Evolutionary conservation across 768 basidiomycete genomes (phyloP), one percentile per base, ranked within the genome.

Genomic region (Collybia nuda): DNA sequence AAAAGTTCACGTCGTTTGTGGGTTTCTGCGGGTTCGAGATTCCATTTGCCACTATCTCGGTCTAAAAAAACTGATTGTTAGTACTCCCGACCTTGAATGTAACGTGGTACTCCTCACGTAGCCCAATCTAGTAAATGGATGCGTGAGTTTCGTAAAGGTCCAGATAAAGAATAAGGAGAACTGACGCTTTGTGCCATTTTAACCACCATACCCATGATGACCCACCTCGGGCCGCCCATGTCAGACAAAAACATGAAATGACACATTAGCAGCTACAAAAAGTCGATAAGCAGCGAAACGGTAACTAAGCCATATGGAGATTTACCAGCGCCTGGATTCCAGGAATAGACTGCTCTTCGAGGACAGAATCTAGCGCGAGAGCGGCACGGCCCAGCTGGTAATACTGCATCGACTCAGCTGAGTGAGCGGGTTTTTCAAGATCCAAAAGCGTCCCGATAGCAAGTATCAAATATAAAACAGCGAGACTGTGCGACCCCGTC

Each of bases 121-220:
- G 75, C 50, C 86, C 83, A 61, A 87, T 74, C 82, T 85, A 57
- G 39, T 37, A 28, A 15, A 47, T 26, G 40, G 24, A 6, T 32
- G 14, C 32, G 32, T 32, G 32, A 32, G 14, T 32, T 32, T 32
- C 32, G 7, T 42, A 44, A 36, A 23, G 46, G 53, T 44, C 17
- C 53, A 48, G 48, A 48, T 42, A 49, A 48, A 51, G 55, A 55
- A 48, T 29, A 44, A 40, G 19, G 9, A 35, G 18, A 40, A 72
- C 74, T 68, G 42, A 87, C 85, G 67, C 83, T 83, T 61, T 85
- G 83, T 46, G 84, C 82, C 56, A 87, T 65, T 65, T 88, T 88
- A 22, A 85, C 82, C 18, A 81, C 78, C 24, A 88, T 73, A 41
- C 86, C 86, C 83, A 86, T 85, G 44, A 83, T 66, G 22, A 82